A percentile compares a stretch with the other conserved stretches of the same genome.
phyloP scores from a whole-genome alignment of 352 stramenopile genomes.

The Phytophthora palmivora region DNA sequence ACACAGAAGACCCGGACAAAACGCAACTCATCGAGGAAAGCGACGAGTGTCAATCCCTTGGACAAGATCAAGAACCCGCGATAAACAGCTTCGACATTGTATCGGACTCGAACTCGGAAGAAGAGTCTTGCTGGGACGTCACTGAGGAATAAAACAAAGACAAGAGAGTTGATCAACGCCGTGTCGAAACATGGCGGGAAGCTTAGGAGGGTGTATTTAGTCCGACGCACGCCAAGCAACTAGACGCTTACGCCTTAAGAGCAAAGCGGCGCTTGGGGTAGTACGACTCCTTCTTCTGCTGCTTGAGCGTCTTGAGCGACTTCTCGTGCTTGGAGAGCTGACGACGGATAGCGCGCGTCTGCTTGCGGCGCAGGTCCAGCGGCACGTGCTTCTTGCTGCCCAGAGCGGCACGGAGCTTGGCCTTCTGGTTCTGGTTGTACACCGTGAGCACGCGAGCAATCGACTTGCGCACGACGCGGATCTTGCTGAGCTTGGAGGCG shows the following conservation, averaged over 20 bases:
- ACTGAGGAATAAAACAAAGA: slow-evolving; percentile 27
- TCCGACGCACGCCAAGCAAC: slow-evolving; percentile 45
- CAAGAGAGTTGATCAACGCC: slow-evolving; percentile 36
- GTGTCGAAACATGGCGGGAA: slow-evolving; percentile 54
- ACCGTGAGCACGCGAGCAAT: slow-evolving; percentile 99
- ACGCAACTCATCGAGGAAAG: slow-evolving; percentile 32
- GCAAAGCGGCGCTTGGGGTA: slow-evolving; percentile 97
- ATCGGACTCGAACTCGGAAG: slow-evolving; percentile 63
- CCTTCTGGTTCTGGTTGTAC: slow-evolving; percentile 99
- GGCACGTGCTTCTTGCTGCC: slow-evolving; percentile 97
- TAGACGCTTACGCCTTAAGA: slow-evolving; percentile 95
- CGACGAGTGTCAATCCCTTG: slow-evolving; percentile 16
- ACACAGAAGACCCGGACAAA: slow-evolving; percentile 27
- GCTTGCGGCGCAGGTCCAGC: slow-evolving; percentile 98
- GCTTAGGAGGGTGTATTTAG: slow-evolving; percentile 76
- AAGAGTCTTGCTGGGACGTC: slow-evolving; percentile 37
- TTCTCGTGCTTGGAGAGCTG: slow-evolving; percentile 96
- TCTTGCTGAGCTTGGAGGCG: slow-evolving; percentile 99
- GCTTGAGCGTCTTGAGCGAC: slow-evolving; percentile 93
- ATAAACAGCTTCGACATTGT: slow-evolving; percentile 61
- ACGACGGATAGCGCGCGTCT: slow-evolving; percentile 98
- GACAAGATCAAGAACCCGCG: slow-evolving; percentile 20
- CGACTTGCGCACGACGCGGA: slow-evolving; percentile 98
- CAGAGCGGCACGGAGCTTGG: slow-evolving; percentile 95
- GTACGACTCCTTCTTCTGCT: slow-evolving; percentile 96